phyloP scores from a whole-genome alignment of 2,329 filamentous ascomycete genomes.

The Diaporthe humulicola region DNA sequence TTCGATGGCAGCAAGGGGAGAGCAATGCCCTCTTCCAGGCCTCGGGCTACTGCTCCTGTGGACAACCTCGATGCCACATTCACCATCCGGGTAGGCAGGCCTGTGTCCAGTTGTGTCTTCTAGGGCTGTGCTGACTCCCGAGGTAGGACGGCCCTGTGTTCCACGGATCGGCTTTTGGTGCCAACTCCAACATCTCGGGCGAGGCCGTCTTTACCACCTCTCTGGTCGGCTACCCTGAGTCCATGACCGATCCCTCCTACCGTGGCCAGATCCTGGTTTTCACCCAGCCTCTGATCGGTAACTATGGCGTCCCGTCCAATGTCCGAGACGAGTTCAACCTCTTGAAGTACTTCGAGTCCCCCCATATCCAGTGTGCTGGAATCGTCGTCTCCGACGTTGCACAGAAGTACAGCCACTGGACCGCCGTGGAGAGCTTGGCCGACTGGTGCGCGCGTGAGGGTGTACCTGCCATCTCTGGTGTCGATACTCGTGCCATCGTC shows the following conservation, averaged over 20 bases:
- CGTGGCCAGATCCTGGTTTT: conserved; percentile 97
- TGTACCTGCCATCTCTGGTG: conserved; percentile 94
- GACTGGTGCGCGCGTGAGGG: conserved; percentile 98
- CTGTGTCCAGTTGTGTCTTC: neutral
- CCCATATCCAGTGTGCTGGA: conserved; percentile 95
- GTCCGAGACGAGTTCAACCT: conserved; percentile 89
- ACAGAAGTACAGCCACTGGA: conserved; percentile 97
- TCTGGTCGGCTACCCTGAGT: conserved; percentile 97
- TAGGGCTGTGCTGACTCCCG: conserved; percentile 33
- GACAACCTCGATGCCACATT: conserved; percentile 88
- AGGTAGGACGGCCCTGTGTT: conserved; percentile 91
- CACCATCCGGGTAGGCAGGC: conserved; percentile 80
- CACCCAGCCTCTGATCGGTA: conserved; percentile 97
- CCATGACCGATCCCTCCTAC: conserved; percentile 89
- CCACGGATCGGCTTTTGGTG: conserved; percentile 95
- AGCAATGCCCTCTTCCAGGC: conserved; percentile 70
- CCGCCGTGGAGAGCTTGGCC: conserved; percentile 91
- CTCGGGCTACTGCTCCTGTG: conserved; percentile 74
- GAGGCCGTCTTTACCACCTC: conserved; percentile 99
- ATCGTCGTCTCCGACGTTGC: conserved; percentile 97
- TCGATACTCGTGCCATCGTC: conserved; percentile 97
- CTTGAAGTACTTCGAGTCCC: conserved; percentile 97
- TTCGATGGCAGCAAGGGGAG: conserved; percentile 79
- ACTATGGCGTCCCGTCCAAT: conserved; percentile 94
- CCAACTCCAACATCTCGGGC: conserved; percentile 95